Evolutionary conservation across 768 basidiomycete species (phyloP).

Genomic region (Agaricus blazei): DNA sequence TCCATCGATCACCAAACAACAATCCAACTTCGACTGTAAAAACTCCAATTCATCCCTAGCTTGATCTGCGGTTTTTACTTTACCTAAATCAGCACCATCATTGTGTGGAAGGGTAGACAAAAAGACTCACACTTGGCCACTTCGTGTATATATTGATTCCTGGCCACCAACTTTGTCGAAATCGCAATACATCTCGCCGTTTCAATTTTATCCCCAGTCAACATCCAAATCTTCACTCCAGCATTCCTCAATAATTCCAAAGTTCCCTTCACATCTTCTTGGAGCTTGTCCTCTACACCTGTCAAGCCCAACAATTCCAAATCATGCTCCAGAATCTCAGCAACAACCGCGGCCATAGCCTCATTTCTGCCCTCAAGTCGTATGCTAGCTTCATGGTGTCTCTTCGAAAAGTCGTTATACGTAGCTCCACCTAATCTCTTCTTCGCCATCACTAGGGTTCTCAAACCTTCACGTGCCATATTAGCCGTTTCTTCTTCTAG

Average conservation of each 20-base stretch:
- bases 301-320: slow-evolving; percentile 91
- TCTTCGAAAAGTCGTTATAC: slow-evolving; percentile 69
- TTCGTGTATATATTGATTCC: slow-evolving; percentile 97
- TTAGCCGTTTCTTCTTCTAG: slow-evolving; percentile 97
- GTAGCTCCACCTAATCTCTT: slow-evolving; percentile 66
- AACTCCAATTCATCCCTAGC: slow-evolving; percentile 89
- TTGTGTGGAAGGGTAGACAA: background rate
- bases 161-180: slow-evolving; percentile 90
- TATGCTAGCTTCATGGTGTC: slow-evolving; percentile 76
- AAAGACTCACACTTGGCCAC: slow-evolving; percentile 76
- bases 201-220: slow-evolving; percentile 99
- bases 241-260: slow-evolving; percentile 92
- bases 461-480: slow-evolving; percentile 94
- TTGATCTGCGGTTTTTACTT: slow-evolving; percentile 83
- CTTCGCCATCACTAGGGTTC: slow-evolving; percentile 89
- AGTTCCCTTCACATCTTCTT: slow-evolving; percentile 94
- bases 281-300: slow-evolving; percentile 98
- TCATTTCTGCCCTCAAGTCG: slow-evolving; percentile 76
- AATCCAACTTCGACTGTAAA: slow-evolving; percentile 90
- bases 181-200: slow-evolving; percentile 98
- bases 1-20: slow-evolving; percentile 97
- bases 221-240: slow-evolving; percentile 99
- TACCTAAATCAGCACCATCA: slow-evolving; percentile 2
- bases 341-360: slow-evolving; percentile 71
- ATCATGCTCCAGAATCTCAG: slow-evolving; percentile 78